A percentile compares a stretch with the other conserved stretches of the same genome.
Conservation (phyloP, 352 stramenopile species). For the Phytophthora hybrid region DNA sequence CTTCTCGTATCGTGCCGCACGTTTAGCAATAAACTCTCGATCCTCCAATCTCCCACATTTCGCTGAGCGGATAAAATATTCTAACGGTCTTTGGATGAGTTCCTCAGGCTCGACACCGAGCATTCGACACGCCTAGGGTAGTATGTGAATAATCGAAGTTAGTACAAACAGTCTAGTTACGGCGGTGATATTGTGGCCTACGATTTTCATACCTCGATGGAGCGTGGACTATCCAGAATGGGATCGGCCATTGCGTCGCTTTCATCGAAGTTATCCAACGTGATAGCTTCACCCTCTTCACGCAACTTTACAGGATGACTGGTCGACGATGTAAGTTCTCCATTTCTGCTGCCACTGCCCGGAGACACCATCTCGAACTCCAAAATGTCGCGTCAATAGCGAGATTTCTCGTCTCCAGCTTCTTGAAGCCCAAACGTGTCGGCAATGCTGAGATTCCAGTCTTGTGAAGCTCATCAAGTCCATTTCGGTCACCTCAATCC, state of each 20-base stretch:
- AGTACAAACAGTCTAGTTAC: background rate
- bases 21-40: conserved; percentile 55
- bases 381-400: background rate
- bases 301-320: conserved; percentile 3
- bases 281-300: conserved; percentile 39
- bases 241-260: conserved; percentile 35
- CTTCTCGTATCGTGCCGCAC: conserved; percentile 67
- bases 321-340: conserved; percentile 15
- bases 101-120: conserved; percentile 75
- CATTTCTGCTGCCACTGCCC: conserved; percentile 13
- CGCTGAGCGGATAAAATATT: conserved; percentile 61
- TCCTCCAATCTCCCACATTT: conserved; percentile 35
- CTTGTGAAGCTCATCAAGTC: conserved; percentile 22
- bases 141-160: background rate
- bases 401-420: background rate
- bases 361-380: conserved; percentile 19
- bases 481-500: conserved; percentile 28
- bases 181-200: background rate
- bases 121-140: conserved; percentile 68
- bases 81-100: conserved; percentile 60
- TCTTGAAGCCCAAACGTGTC: conserved; percentile 6
- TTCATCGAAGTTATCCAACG: conserved; percentile 78
- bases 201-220: conserved; percentile 44
- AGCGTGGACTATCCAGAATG: conserved; percentile 74
- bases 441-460: background rate